phyloP scores from a whole-genome alignment of 805 yeast genomes.

The Saccharomycopsis lassenensis region DNA sequence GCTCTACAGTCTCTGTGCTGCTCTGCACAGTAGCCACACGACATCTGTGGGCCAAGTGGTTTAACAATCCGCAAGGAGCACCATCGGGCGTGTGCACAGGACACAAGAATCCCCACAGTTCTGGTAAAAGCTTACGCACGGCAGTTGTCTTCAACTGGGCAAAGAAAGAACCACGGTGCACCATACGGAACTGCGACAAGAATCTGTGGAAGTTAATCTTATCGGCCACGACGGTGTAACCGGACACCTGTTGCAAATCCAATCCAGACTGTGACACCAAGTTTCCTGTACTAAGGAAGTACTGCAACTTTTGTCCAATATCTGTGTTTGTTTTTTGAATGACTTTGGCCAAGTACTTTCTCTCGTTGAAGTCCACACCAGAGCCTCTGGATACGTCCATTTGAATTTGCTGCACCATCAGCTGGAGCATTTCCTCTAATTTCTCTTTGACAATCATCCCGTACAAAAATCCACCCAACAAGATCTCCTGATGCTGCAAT shows the following conservation, averaged over 20 bases:
- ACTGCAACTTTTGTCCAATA: constrained; percentile 88
- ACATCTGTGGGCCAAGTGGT: constrained; percentile 95
- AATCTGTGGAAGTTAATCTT: constrained; percentile 95
- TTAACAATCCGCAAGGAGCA: constrained; percentile 95
- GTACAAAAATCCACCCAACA: constrained; percentile 90
- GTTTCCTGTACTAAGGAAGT: constrained; percentile 94
- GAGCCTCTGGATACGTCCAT: constrained; percentile 71
- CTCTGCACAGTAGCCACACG: constrained; percentile 65
- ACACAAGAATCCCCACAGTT: constrained; percentile 98
- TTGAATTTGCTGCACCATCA: constrained; percentile 61
- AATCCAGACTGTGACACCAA: constrained; percentile 94
- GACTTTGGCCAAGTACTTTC: constrained; percentile 72
- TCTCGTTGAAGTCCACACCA: constrained; percentile 74
- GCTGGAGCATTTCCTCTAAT: constrained; percentile 81
- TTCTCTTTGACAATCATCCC: constrained; percentile 97
- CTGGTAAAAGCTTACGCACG: constrained; percentile 91
- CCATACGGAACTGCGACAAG: constrained; percentile 98
- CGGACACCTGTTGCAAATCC: constrained; percentile 95
- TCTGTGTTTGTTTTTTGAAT: constrained; percentile 78
- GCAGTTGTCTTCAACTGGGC: constrained; percentile 97
- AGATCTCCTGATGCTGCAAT: constrained; percentile 94
- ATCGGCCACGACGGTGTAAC: constrained; percentile 97
- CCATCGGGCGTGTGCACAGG: constrained; percentile 99
- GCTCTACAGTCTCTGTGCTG: constrained; percentile 65
- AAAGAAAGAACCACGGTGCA: constrained; percentile 98